These are phyloP conservation scores for Lachnellula suecica DNA, from an alignment of 2,329 filamentous ascomycete genomes.

Conservation along the genomic window DNA sequence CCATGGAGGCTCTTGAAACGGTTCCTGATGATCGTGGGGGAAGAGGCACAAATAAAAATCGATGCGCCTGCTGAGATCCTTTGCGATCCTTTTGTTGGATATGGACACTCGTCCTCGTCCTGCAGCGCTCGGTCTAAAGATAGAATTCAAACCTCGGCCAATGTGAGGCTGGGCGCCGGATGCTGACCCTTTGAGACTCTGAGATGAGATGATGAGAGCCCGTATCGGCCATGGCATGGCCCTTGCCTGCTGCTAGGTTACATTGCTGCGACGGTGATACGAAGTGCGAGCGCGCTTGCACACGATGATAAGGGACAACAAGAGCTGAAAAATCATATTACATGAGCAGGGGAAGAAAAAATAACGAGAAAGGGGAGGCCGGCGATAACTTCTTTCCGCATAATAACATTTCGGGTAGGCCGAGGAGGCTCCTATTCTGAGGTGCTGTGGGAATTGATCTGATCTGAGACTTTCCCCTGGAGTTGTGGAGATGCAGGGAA, in stretches of 20 bases:
- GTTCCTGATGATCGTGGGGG: neutral
- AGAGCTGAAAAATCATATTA: neutral
- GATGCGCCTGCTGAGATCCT: too few relatives aligned
- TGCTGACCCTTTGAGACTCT: neutral
- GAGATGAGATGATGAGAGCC: neutral
- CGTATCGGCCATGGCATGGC: too few relatives aligned
- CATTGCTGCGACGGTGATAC: too few relatives aligned
- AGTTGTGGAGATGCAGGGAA: too few relatives aligned
- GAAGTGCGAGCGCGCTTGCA: neutral
- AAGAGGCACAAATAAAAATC: neutral
- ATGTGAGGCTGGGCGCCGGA: neutral
- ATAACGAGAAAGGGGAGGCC: neutral
- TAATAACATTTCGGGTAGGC: too few relatives aligned
- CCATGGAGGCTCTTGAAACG: neutral
- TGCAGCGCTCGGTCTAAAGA: neutral
- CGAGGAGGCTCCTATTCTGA: too few relatives aligned
- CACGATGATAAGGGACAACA: slow-evolving; percentile 2
- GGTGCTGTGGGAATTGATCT: too few relatives aligned
- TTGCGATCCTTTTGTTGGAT: too few relatives aligned
- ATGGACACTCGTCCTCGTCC: too few relatives aligned
- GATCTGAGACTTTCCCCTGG: too few relatives aligned
- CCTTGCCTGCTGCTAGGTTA: too few relatives aligned
- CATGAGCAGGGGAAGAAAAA: neutral
- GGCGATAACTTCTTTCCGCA: neutral
- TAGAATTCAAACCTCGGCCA: neutral